Evolutionary conservation across 1,284 basidiomycete genomes (phyloP), one percentile per base, ranked within the genome.

Genomic region (Boletus semigastroideus): DNA sequence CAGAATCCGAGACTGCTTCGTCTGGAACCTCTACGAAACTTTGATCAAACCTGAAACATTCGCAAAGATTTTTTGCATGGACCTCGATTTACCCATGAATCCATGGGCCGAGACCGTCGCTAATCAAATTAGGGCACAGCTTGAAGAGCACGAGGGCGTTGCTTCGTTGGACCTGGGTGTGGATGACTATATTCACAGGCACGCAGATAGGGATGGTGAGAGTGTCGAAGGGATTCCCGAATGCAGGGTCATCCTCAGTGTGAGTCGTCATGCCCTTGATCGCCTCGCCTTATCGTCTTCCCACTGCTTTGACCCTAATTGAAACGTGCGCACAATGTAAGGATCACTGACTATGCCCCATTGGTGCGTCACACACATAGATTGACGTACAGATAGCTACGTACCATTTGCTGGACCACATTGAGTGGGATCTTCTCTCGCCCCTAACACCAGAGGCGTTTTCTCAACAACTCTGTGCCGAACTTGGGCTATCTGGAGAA

Each of bases 361-460:
- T 28, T 48, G 48, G 47, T 55, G 39, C 40, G 46, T 54, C 17
- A 37, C 41, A 37, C 41, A 36, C 55, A 17, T 71, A 97, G 92
- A 92, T 99, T 68, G 95, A 99, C 72, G 92, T 99, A n/a, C 96
- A 98, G 71, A 91, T 99, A 66, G 89, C 88, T 42, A 91, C 88
- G 17, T 80, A 94, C 68, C 92, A 96, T 69, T 79, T 99, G 1
- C 79, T 90, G 52, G 96, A 99, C 73, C 91, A 95, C 59, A 92
- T 99, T 62, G 97, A 99, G 72, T 99, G 97, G 97, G 96, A 99
- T 71, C 80, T 99, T 8, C 83, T 93, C 30, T 98, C 95, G 0
- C 81, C 89, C 0, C 82, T 98, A 16, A 95, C 94, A 0, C 96
- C 96, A 0, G 89, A 96, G 65, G 77, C 76, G 1, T 99, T 98